A percentile compares a stretch with the other conserved stretches of the same genome.
Evolutionary conservation across 1,284 basidiomycete genomes (phyloP).

Genomic region (Leccinum fallax): DNA sequence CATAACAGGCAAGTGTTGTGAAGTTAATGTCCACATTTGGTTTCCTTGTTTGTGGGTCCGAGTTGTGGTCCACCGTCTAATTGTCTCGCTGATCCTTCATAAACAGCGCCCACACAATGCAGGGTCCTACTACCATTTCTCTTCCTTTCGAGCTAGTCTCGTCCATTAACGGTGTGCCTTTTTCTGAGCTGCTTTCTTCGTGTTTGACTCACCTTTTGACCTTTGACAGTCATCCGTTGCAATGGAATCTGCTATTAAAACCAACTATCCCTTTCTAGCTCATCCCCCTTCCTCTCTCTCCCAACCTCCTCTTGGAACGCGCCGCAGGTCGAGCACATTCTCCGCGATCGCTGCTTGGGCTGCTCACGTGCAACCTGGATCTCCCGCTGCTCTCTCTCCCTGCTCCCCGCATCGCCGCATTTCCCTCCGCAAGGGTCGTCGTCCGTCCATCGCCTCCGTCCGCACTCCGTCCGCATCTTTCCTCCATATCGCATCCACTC

Average conservation of each 20-base stretch:
- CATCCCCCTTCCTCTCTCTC: constrained; percentile 39
- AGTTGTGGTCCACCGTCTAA: constrained; percentile 9
- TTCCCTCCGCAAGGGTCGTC: constrained; percentile 37
- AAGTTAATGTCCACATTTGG: constrained; percentile 2
- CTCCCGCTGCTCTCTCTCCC: constrained; percentile 56
- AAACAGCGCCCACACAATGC: not conserved
- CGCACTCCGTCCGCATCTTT: constrained; percentile 46
- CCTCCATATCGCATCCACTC: constrained; percentile 45
- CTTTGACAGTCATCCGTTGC: constrained; percentile 5
- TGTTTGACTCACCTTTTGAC: constrained; percentile 9
- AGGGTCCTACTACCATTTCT: not conserved
- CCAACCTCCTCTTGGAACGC: constrained; percentile 22
- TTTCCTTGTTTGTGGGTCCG: constrained; percentile 25
- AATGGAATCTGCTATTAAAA: constrained; percentile 19
- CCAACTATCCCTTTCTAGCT: constrained; percentile 43
- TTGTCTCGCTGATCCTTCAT: constrained; percentile 22
- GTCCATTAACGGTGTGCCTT: constrained; percentile 4
- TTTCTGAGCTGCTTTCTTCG: constrained; percentile 1
- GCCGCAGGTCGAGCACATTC: constrained; percentile 41
- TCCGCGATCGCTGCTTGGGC: constrained; percentile 56
- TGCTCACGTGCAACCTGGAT: constrained; percentile 64
- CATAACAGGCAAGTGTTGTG: constrained; percentile 31
- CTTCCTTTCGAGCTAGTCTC: not conserved
- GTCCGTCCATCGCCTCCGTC: constrained; percentile 37
- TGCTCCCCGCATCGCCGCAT: constrained; percentile 46